Evolutionary conservation across 2,329 filamentous ascomycete genomes (phyloP).

Genomic region (Diaporthe nobilis): DNA sequence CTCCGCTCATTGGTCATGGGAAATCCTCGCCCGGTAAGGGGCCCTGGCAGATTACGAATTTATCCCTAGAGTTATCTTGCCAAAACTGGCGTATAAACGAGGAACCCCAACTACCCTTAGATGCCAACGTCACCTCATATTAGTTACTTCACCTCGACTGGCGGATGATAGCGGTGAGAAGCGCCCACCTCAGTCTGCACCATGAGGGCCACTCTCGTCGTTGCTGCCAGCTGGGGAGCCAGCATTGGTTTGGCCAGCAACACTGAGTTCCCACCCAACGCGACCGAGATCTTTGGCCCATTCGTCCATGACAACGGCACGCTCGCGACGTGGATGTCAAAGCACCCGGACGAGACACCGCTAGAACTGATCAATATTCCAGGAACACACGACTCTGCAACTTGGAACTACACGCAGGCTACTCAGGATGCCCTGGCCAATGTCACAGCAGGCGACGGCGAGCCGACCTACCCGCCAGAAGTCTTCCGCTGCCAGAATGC

Average conservation of each 20-base stretch:
- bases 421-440: slow-evolving; percentile 57
- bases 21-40: background rate
- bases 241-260: slow-evolving; percentile 4
- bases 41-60: background rate
- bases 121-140: background rate
- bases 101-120: background rate
- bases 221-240: background rate
- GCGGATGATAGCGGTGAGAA: background rate
- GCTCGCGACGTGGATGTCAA: slow-evolving; percentile 61
- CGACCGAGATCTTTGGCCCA: slow-evolving; percentile 59
- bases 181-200: background rate
- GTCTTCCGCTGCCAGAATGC: slow-evolving; percentile 59
- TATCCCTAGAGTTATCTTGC: background rate
- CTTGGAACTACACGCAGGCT: slow-evolving; percentile 63
- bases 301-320: slow-evolving; percentile 45
- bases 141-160: background rate
- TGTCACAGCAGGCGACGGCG: slow-evolving; percentile 57
- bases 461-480: slow-evolving; percentile 47
- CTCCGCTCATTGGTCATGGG: background rate
- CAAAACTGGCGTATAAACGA: background rate
- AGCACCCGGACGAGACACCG: slow-evolving; percentile 56
- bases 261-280: slow-evolving; percentile 47
- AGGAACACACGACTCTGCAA: slow-evolving; percentile 64
- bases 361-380: slow-evolving; percentile 64
- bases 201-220: background rate